Evolutionary conservation across 2,329 filamentous ascomycete species (phyloP), one percentile per base, ranked within the genome.

Genomic region (Fusarium verrucosum): DNA sequence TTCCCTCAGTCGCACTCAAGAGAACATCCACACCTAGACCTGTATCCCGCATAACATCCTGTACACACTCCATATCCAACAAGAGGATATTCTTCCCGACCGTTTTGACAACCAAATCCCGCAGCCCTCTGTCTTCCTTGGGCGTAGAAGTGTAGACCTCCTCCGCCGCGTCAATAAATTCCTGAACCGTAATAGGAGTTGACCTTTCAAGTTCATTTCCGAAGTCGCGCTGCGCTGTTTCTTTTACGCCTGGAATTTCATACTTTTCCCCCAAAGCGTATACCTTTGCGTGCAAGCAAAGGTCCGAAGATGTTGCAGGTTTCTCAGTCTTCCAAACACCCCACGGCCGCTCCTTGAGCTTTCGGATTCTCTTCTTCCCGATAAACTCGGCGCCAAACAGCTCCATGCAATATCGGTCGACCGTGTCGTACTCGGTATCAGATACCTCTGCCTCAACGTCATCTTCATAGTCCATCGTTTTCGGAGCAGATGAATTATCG

Each of bases 181-280:
- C 33, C 4, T 28, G 1, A 2, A 26, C 25, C 5, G 25, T 7
- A 26, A 26, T 10, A 10, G 9, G 5, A 10, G 25, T 10, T 10
- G 25, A 6, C 25, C 7, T n/a, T 2, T 28, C 2, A 7, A n/a
- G 13, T 1, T 49, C 45, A 0, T 3, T 1, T 0, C 8, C 0
- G 4, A 40, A 49, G 0, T 49, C 17, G 5, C 8, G 0, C 26
- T 37, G 14, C 9, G 45, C 45, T 0, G 9, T 1, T 1, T 3
- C 4, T 5, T 40, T 49, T 4, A 49, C 17, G 2, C 19, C 5
- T 0, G 17, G 1, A 0, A 49, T 40, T 14, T 10, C 16, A 16
- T 49, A 49, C 7, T 47, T 47, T 16, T 37, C 33, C 0, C 45
- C 45, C 0, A 40, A 14, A 14, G 45, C 10, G 1, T 49, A 49